Conservation (phyloP, 257 asterid species). For the Nyctanthes arbortristis region DNA sequence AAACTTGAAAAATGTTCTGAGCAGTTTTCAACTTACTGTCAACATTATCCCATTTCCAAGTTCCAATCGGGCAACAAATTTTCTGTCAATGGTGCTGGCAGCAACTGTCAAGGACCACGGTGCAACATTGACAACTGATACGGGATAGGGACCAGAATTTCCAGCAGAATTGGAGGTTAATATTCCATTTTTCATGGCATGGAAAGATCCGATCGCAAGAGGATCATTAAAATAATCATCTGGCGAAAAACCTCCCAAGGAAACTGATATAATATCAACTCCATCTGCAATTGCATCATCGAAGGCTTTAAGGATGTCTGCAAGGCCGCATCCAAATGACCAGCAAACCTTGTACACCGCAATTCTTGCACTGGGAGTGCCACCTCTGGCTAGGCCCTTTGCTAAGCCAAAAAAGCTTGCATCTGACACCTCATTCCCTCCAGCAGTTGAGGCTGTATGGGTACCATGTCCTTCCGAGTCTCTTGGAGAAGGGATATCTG, state of each 20-base stretch:
- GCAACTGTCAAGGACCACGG: constrained; percentile 77
- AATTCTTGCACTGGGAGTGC: constrained; percentile 49
- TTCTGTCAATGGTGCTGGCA: constrained; percentile 64
- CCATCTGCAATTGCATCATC: constrained; percentile 82
- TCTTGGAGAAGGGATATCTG: constrained; percentile 46
- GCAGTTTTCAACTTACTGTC: constrained; percentile 32
- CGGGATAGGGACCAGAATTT: constrained; percentile 55
- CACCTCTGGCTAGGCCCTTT: constrained; percentile 60
- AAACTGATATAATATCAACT: constrained; percentile 63
- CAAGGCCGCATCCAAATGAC: constrained; percentile 40
- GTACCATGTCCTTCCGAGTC: constrained; percentile 68
- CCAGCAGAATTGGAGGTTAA: constrained; percentile 66
- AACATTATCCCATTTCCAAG: constrained; percentile 56
- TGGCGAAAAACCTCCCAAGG: constrained; percentile 47
- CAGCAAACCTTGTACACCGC: constrained; percentile 64
- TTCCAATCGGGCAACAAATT: constrained; percentile 46
- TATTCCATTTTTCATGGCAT: constrained; percentile 66
- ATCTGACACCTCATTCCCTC: constrained; percentile 41
- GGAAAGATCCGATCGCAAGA: constrained; percentile 75
- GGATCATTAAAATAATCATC: constrained; percentile 56
- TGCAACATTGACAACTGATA: constrained; percentile 38
- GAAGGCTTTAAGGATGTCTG: constrained; percentile 66
- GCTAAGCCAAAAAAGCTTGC: constrained; percentile 58
- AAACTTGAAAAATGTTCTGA: not conserved
- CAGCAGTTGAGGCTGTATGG: constrained; percentile 66